phyloP scores from a whole-genome alignment of 2,329 filamentous ascomycete genomes.

The Thelonectria discophora region DNA sequence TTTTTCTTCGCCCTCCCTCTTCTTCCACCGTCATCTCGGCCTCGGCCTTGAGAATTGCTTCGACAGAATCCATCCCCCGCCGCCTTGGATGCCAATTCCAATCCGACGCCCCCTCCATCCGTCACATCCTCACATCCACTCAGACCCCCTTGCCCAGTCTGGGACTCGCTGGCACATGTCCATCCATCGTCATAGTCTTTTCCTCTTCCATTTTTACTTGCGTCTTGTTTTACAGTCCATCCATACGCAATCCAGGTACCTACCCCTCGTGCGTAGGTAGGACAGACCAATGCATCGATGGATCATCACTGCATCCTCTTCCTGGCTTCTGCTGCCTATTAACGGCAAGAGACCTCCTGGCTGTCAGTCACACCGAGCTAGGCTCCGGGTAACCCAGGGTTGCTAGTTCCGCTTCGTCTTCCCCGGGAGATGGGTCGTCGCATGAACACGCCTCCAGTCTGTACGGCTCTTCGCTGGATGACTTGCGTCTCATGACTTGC shows the following conservation, averaged over 20 bases:
- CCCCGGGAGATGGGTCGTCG: neutral
- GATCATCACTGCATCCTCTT: conserved; percentile 3
- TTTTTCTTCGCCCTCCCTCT: conserved; percentile 24
- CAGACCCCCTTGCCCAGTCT: conserved; percentile 18
- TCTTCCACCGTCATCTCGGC: conserved; percentile 18
- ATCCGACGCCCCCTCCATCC: conserved; percentile 22
- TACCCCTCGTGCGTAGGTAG: conserved; percentile 1
- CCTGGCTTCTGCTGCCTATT: conserved; percentile 5
- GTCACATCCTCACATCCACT: conserved; percentile 14
- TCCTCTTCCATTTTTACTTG: conserved; percentile 14
- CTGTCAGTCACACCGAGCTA: conserved; percentile 3
- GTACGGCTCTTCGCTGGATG: neutral
- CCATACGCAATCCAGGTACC: neutral
- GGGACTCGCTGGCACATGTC: conserved; percentile 23
- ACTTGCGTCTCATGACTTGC: conserved; percentile 12
- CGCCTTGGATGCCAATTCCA: conserved; percentile 20
- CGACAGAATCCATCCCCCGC: conserved; percentile 9
- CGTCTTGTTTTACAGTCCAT: neutral
- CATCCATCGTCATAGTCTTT: conserved; percentile 18
- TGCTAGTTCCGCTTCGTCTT: conserved; percentile 13
- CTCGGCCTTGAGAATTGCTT: conserved; percentile 18
- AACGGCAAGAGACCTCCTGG: neutral
- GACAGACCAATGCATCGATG: conserved; percentile 10
- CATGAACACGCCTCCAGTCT: neutral
- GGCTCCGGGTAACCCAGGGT: neutral